Evolutionary conservation across 169 alveolate genomes (phyloP).

Genomic region (Eimeria acervulina): DNA sequence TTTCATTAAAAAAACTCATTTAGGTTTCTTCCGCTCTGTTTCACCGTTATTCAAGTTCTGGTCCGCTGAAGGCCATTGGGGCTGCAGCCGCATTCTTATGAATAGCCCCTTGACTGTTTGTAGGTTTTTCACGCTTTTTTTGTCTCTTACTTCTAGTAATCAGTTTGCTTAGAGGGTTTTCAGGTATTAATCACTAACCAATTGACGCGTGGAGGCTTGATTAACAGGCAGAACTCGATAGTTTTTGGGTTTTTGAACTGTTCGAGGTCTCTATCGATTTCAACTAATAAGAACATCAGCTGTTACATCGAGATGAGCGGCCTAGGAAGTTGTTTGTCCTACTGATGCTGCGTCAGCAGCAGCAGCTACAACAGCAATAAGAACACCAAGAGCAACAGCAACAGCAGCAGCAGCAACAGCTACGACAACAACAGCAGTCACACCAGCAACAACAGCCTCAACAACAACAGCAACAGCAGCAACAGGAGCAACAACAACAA

Average conservation of each 20-base stretch:
- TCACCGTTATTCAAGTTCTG: neutral
- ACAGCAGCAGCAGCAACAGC: conserved; percentile 1
- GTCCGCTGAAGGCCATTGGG: conserved; percentile 16
- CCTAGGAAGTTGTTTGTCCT: no score
- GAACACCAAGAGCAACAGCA: neutral
- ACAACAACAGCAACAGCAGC: neutral
- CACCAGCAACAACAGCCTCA: neutral
- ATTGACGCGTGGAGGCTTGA: no score
- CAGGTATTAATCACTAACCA: no score
- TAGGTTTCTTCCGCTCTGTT: no score
- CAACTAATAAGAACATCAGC: no score
- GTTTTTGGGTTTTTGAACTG: no score
- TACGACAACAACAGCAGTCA: neutral
- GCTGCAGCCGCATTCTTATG: conserved; percentile 30
- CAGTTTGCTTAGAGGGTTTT: neutral
- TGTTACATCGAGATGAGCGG: no score
- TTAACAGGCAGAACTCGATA: no score
- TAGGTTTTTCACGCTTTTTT: neutral
- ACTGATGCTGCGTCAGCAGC: neutral
- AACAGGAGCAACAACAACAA: neutral
- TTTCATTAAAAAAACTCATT: no score
- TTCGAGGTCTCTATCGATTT: neutral
- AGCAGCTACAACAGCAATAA: neutral
- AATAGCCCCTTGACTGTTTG: neutral
- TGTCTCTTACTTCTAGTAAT: neutral